Evolutionary conservation across 257 asterid genomes (phyloP), one percentile per base, ranked within the genome.

Genomic region (Forsythia viridissima): DNA sequence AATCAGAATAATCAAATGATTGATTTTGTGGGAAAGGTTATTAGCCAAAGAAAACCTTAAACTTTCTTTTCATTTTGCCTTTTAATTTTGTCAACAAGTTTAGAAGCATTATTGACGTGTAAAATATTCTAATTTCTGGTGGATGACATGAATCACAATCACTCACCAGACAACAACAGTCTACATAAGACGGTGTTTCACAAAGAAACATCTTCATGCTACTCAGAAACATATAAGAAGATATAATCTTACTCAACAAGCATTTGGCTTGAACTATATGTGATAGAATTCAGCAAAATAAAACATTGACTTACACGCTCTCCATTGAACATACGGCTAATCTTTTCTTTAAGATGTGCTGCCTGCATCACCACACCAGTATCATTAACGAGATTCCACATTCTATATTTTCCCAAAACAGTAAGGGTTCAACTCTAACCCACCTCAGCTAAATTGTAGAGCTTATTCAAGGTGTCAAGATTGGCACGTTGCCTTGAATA

Each of bases 401-500:
- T 8, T 69, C 36, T 52, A 55, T 40, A 40, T 12, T 71, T 20
- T 73, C 61, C 61, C 71, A 41, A 72, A 74, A 77, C 30, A 36
- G 20, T 71, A 44, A 48, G 38, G n/a, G 72, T 71, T 74, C 52
- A 70, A 38, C 13, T 36, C 55, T 38, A 77, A 73, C 86, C 72
- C 85, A 95, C 99, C 98, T 92, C 95, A 18, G 98, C 97, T 76
- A 96, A 87, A 46, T 68, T 82, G 72, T 79, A 77, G 76, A 96
- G 96, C 85, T 89, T 96, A 37, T 84, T 75, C 87, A 96, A 63
- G 9, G 99, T 96, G 69, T 92, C 96, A 71, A 82, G 84, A 77
- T 91, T 92, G 73, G 91, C 96, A 76, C 89, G 74, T 80, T 96
- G 99, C 89, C 99, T 88, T 15, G 99, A 91, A 79, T 89, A 96